These are phyloP conservation scores for Tetradesmus obliquus DNA, from an alignment of 139 green algal species.

Conservation along the genomic window DNA sequence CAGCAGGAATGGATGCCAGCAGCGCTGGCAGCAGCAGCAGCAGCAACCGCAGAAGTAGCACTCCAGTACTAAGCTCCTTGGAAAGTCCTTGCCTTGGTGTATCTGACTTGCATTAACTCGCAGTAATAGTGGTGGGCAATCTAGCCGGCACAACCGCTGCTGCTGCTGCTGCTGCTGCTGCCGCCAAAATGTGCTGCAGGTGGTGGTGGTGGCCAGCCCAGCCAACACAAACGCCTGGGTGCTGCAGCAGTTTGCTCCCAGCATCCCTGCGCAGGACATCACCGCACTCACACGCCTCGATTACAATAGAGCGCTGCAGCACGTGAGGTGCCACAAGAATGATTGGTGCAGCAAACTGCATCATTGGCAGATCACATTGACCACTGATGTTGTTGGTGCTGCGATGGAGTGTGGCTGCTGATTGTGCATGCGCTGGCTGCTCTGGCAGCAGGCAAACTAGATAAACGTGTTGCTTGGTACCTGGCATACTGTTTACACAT, in stretches of 20 bases:
- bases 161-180: neutral
- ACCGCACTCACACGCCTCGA: constrained; percentile 22
- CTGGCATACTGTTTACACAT: too few species aligned
- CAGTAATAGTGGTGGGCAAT: too few species aligned
- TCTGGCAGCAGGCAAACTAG: too few species aligned
- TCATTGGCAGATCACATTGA: neutral
- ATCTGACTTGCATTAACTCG: too few species aligned
- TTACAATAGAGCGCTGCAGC: constrained; percentile 15
- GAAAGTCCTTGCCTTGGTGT: too few species aligned
- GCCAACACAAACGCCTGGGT: constrained; percentile 35
- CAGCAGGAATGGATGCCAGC: neutral
- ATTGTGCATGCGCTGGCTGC: too few species aligned
- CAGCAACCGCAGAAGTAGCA: neutral
- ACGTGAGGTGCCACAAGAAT: neutral
- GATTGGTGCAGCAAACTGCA: neutral
- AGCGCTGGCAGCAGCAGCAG: neutral
- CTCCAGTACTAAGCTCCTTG: neutral
- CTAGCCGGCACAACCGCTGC: neutral
- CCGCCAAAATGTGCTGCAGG: neutral
- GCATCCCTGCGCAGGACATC: constrained; percentile 20
- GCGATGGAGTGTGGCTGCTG: neutral
- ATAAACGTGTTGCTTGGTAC: too few species aligned
- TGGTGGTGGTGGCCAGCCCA: constrained; percentile 16
- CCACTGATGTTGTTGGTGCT: neutral
- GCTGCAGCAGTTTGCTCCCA: constrained; percentile 7